Evolutionary conservation across 495 filamentous ascomycete species (phyloP).

Genomic region (Penicillium silybi): DNA sequence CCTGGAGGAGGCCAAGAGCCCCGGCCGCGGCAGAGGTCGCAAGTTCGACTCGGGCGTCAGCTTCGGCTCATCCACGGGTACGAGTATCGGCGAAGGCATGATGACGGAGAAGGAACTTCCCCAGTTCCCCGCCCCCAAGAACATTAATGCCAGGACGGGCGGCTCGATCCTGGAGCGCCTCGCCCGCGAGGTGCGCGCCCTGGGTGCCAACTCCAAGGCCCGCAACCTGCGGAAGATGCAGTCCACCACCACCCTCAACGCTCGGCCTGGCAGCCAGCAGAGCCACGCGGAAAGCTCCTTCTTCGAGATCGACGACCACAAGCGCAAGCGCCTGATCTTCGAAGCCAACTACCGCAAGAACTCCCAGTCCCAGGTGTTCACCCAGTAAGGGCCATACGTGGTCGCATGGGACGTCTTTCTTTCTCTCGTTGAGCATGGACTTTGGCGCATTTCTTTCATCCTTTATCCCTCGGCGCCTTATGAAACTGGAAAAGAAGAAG

Average conservation of each 20-base stretch:
- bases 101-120: slow-evolving; percentile 46
- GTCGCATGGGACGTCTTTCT: neutral
- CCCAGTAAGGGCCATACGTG: slow-evolving; percentile 1
- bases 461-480: slow-evolving; percentile 9
- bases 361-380: slow-evolving; percentile 24
- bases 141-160: slow-evolving; percentile 24
- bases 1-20: slow-evolving; percentile 31
- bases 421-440: slow-evolving; percentile 1
- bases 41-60: slow-evolving; percentile 65
- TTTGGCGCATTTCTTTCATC: slow-evolving; percentile 2
- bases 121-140: slow-evolving; percentile 28
- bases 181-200: slow-evolving; percentile 51
- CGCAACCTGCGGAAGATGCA: slow-evolving; percentile 49
- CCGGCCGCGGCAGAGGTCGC: slow-evolving; percentile 39
- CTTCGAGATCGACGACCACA: slow-evolving; percentile 49
- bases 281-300: slow-evolving; percentile 27
- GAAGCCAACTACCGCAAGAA: slow-evolving; percentile 46
- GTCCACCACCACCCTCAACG: slow-evolving; percentile 36
- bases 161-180: slow-evolving; percentile 57
- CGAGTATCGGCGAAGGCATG: slow-evolving; percentile 26
- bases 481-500: slow-evolving; percentile 10
- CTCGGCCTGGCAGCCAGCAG: slow-evolving; percentile 23
- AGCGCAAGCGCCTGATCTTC: slow-evolving; percentile 45
- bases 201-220: slow-evolving; percentile 30
- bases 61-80: slow-evolving; percentile 43